These are phyloP conservation scores for Colletotrichum sp. DNA, from an alignment of 2,329 filamentous ascomycete species.

Conservation along the genomic window DNA sequence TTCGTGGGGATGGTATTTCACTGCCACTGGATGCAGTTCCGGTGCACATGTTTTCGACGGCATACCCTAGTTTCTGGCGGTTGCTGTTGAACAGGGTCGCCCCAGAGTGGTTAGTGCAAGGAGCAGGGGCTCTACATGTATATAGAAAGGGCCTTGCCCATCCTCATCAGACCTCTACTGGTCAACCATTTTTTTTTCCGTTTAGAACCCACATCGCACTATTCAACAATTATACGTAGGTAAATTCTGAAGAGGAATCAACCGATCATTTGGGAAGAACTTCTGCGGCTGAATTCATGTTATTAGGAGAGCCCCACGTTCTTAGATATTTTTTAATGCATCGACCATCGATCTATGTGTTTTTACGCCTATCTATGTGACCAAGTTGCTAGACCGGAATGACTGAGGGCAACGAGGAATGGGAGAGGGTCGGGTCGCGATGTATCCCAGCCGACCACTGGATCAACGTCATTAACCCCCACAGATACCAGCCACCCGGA, in stretches of 20 bases:
- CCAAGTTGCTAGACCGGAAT: not conserved
- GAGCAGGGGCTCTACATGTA: not conserved
- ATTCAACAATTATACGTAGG: not conserved
- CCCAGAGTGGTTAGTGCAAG: not conserved
- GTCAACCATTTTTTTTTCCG: not conserved
- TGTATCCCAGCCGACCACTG: not conserved
- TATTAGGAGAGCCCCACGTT: not conserved
- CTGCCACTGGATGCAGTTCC: not conserved
- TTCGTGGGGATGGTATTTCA: conserved; percentile 8
- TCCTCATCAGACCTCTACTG: not conserved
- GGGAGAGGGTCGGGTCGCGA: not conserved
- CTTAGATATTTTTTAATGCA: not conserved
- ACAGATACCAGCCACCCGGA: not conserved
- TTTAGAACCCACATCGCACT: not conserved
- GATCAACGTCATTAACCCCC: not conserved
- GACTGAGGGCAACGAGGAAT: not conserved
- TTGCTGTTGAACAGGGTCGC: not conserved
- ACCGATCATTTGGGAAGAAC: not conserved
- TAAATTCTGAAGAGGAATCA: not conserved
- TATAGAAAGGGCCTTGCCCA: not conserved
- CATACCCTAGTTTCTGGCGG: not conserved
- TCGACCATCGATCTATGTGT: not conserved
- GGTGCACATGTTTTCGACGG: not conserved
- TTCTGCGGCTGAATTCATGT: accelerated
- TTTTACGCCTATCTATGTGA: not conserved